Evolutionary conservation across 345 rosid genomes (phyloP).

Genomic region (Sonneratia caseolaris): DNA sequence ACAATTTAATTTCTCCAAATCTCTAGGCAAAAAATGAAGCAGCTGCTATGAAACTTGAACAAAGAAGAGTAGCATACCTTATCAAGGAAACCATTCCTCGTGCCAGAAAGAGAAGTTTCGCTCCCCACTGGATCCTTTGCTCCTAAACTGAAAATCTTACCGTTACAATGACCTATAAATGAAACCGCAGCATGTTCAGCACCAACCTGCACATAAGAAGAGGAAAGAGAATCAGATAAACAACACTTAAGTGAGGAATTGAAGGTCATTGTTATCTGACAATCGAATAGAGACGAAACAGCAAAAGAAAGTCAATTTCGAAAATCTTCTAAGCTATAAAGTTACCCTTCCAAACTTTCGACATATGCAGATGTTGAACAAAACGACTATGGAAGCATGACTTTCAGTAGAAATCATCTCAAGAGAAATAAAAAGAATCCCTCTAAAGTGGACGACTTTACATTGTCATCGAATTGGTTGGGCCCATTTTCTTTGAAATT

Average conservation of each 20-base stretch:
- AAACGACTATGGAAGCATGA: background rate
- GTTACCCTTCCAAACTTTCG: background rate
- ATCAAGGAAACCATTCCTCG: constrained; percentile 24
- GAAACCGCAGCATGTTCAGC: constrained; percentile 25
- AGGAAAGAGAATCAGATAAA: background rate
- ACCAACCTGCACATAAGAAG: constrained; percentile 24
- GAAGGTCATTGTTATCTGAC: too few species aligned
- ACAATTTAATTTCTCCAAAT: background rate
- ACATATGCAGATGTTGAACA: background rate
- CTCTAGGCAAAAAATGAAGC: background rate
- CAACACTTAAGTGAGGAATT: background rate
- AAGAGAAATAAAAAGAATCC: too few species aligned
- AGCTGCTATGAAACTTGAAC: background rate
- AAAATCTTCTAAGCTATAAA: background rate
- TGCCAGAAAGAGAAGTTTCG: constrained; percentile 31
- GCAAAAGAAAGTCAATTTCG: background rate
- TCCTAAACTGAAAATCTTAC: constrained; percentile 24
- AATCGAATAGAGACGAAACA: background rate
- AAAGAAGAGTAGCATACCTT: constrained; percentile 30
- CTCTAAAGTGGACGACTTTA: background rate
- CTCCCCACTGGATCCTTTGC: constrained; percentile 30
- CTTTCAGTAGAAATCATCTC: background rate
- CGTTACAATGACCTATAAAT: constrained; percentile 21
- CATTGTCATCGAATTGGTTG: background rate
- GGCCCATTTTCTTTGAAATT: background rate